Base-by-base conservation (phyloP, 179 eudicot species). In the Actinidia arguta region DNA sequence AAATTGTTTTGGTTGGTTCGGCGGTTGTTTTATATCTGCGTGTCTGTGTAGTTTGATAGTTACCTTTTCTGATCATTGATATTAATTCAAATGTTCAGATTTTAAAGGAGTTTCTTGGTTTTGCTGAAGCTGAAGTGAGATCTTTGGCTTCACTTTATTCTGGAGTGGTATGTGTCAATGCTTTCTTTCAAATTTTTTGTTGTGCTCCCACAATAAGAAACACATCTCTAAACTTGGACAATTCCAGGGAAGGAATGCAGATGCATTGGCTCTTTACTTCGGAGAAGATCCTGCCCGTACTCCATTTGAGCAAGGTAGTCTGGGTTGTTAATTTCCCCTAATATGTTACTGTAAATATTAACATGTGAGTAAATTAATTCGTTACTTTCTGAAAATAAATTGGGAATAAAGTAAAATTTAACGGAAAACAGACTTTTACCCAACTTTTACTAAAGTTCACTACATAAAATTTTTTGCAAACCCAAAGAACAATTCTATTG, bases 271-370 rank as follows among this genome's bases (percentile, higher is more conserved):
- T 72, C 89, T 90, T 86, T 96, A 96, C 82, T 94, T 96, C 39
- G 99, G 99, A 77, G 99, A 96, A 91, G 98, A 96, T 87, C 98
- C 99, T 22, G 94, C 96, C 64, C 94, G 94, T 85, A 90, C 92
- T 84, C 94, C 99, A 39, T 96, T 94, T 83, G 99, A 96, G 83
- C 98, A 96, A 94, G 98, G 99, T 94, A 91, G 63, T n/a, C 50
- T 58, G 79, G 52, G 58, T 22, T 74, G 22, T 76, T 54, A 31
- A 47, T 75, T 47, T 59, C 31, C 52, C 59, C 39, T 56, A 18
- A 20, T 4, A 27, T 73, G 77, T 36, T 75, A 17, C 22, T 25
- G 44, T 6, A 55, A 36, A 12, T 27, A 58, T 20, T 42, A 76
- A 16, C 52, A 55, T 42, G 52, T 52, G 10, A 58, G 17, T 24